Base-by-base conservation (phyloP, 805 yeast species). In the Limtongia smithiae region DNA sequence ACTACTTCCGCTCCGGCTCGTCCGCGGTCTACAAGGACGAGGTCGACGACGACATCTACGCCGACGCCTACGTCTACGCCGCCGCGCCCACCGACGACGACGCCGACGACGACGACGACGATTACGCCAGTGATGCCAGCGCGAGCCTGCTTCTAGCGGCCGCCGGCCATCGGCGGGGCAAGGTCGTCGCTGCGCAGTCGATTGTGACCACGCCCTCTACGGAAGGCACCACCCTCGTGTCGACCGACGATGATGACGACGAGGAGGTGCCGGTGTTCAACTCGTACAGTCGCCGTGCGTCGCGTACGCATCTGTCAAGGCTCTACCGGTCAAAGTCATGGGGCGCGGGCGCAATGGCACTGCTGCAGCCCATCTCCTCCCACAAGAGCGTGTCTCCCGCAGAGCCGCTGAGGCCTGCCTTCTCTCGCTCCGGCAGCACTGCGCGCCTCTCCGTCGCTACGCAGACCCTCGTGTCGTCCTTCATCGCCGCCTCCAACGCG, bases 311-410 rank as follows among this genome's bases (percentile, higher is more conserved):
- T 3, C 37, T 46, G 18, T 39, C 39, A 28, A 33, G 31, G 22
- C 37, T 48, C 4, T 48, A 48, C 35, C 48, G 53, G 18, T 37
- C 53, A 6, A 35, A 42, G 8, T 48, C 53, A 5, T 28, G n/a
- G 11, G 48, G 44, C n/a, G 44, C 42, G 5, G n/a, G n/a, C n/a
- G n/a, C n/a, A n/a, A n/a, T n/a, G n/a, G n/a, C n/a, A n/a, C 11
- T 27, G 4, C 43, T 38, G 28, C 28, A 25, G 28, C 9, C 28
- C 9, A 6, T 9, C 9, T 25, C 28, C 28, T 6, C 28, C 28
- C n/a, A n/a, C n/a, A n/a, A n/a, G n/a, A n/a, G n/a, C n/a, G n/a
- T n/a, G n/a, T n/a, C n/a, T n/a, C n/a, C n/a, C n/a, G n/a, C n/a
- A n/a, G n/a, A 4, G 48, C 42, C 24, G 45, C 46, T 4, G 41